Conservation (phyloP, 225 moss, liverwort and hornwort species). For the Lunularia cruciata region DNA sequence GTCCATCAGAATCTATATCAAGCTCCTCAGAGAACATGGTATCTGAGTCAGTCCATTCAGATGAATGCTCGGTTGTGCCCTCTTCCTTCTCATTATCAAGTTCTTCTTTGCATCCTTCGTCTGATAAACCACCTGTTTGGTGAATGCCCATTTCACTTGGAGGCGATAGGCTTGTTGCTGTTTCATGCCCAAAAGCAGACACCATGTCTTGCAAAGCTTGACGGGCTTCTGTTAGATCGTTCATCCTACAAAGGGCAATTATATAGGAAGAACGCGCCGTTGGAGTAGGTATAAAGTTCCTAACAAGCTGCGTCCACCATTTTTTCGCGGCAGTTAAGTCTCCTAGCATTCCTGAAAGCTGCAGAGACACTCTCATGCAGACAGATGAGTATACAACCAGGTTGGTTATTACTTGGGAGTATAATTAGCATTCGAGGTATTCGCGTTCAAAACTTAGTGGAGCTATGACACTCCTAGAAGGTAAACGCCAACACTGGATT, state of each 20-base stretch:
- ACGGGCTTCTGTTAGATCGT: conserved; percentile 74
- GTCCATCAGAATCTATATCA: background rate
- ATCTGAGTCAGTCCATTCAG: background rate
- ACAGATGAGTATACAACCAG: no score
- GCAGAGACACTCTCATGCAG: conserved; percentile 20
- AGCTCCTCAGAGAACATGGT: background rate
- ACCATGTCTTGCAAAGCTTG: conserved; percentile 66
- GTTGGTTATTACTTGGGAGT: no score
- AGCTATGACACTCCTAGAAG: no score
- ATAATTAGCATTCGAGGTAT: no score
- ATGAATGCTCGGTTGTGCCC: background rate
- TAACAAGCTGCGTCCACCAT: conserved; percentile 75
- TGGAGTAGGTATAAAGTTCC: conserved; percentile 57
- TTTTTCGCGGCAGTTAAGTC: conserved; percentile 55
- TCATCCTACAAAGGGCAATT: conserved; percentile 85
- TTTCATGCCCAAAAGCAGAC: conserved; percentile 24
- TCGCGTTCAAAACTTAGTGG: no score
- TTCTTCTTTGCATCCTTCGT: background rate
- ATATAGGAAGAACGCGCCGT: conserved; percentile 73
- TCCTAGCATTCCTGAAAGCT: conserved; percentile 84
- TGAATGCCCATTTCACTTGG: conserved; percentile 19
- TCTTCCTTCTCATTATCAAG: background rate
- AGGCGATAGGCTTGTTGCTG: background rate
- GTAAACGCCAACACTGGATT: no score
- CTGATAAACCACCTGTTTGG: conserved; percentile 19